A percentile compares a stretch with the other conserved stretches of the same genome.
phyloP scores from a whole-genome alignment of 2,329 filamentous ascomycete species.

The Teratosphaeria destructans region DNA sequence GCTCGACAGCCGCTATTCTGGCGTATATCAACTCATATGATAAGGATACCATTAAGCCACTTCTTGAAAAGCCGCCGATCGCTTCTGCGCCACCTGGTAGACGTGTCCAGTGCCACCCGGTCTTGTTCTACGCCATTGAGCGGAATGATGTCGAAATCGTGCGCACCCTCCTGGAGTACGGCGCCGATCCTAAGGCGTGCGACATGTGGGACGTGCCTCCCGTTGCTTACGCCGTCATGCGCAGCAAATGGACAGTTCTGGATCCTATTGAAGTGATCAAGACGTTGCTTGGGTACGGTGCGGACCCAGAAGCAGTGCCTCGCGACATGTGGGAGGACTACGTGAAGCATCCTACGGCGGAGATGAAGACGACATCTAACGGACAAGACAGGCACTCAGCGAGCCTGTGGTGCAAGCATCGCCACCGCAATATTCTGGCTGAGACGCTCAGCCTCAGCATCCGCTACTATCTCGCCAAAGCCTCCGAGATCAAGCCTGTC shows the following conservation, averaged over 20 bases:
- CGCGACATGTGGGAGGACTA: conserved; percentile 1
- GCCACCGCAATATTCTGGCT: conserved; percentile 1
- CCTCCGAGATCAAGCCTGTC: not conserved
- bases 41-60: not conserved
- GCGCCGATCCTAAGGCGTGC: not conserved
- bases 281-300: not conserved
- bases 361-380: not conserved
- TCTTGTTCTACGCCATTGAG: conserved; percentile 2
- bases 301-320: not conserved
- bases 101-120: not conserved
- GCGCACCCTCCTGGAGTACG: conserved; percentile 1
- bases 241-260: not conserved
- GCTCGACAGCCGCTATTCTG: not conserved
- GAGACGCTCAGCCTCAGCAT: conserved; percentile 1
- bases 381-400: not conserved
- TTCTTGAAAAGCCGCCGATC: not conserved
- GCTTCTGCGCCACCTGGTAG: not conserved
- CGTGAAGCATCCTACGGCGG: not conserved
- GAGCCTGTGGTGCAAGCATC: not conserved
- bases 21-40: not conserved
- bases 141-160: not conserved
- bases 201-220: not conserved
- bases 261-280: conserved; percentile 2
- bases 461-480: conserved; percentile 2
- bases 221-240: conserved; percentile 1